Base-by-base conservation (phyloP, 192 early-diverging fungal genomes). In the Coemansia sp. region DNA sequence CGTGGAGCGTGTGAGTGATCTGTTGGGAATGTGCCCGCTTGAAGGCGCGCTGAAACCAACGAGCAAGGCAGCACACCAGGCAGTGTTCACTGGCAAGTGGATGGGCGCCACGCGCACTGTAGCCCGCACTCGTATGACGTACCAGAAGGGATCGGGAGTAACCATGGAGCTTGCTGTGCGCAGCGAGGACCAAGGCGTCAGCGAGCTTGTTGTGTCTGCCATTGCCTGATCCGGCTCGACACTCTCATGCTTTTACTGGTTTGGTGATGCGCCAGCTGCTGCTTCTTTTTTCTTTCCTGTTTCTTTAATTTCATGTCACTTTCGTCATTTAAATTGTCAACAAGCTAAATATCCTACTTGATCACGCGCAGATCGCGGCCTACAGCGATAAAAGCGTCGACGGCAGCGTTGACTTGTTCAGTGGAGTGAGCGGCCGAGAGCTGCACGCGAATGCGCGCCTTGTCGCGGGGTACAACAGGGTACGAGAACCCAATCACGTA, bases 101-200 rank as follows among this genome's bases (percentile, higher is more conserved):
- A 84, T 94, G 68, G 94, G 95, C 41, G 87, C 88, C 12, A 73
- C 84, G 21, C 85, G 83, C 58, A 87, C 89, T 4, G 64, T 96
- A 18, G 91, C 88, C 8, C 84, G 92, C 54, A 90, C 88, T 71
- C 83, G 94, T n/a, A 95, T 98, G 93, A 92, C 92, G 21, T 91
- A 86, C 60, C 88, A 88, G 44, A 86, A 88, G 41, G 78, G 86
- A 21, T 76, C 88, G 0, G 95, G 95, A 2, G 95, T 99, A 24
- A 94, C 93, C 3, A 85, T 99, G 85, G 94, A 99, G 73, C 70
- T 99, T 53, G 87, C 89, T 0, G 90, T 92, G 28, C 87, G 94
- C 66, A 88, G 88, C 71, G 73, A 83, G 56, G 85, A 88, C 60
- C 67, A 66, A 16, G 80, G 82, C 38, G 82, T 95, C 31, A 86